Percentiles rank a stretch among this genome's conserved stretches.
phyloP scores from a whole-genome alignment of 352 stramenopile genomes.

The Phytophthora pinifolia region DNA sequence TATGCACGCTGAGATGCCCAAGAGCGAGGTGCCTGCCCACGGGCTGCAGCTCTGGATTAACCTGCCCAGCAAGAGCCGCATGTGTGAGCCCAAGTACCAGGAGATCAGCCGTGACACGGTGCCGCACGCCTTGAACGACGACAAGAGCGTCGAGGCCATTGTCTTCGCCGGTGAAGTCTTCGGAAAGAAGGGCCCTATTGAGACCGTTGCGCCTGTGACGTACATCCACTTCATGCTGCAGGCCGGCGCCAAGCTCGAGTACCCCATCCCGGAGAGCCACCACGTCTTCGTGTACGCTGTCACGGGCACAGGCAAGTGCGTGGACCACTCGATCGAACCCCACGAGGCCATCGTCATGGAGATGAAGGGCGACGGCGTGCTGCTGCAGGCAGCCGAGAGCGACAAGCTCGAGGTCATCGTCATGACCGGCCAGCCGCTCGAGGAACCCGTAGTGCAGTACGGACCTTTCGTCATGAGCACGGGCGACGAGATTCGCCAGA shows the following conservation, averaged over 20 bases:
- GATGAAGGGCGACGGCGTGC: conserved; percentile 48
- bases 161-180: conserved; percentile 57
- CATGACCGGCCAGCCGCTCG: conserved; percentile 49
- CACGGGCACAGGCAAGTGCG: conserved; percentile 31
- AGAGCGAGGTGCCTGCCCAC: conserved; percentile 27
- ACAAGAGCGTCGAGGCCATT: conserved; percentile 49
- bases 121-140: conserved; percentile 39
- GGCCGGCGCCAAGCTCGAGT: conserved; percentile 33
- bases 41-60: conserved; percentile 63
- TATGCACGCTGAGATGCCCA: conserved; percentile 56
- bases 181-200: conserved; percentile 36
- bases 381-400: conserved; percentile 27
- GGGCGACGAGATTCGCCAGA: conserved; percentile 49
- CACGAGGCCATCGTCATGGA: conserved; percentile 60
- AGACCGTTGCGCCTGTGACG: conserved; percentile 46
- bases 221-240: conserved; percentile 57
- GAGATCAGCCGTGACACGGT: conserved; percentile 49
- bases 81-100: conserved; percentile 51
- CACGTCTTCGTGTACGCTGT: conserved; percentile 48
- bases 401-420: conserved; percentile 55
- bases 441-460: conserved; percentile 65
- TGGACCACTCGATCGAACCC: conserved; percentile 24
- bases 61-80: conserved; percentile 35
- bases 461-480: conserved; percentile 81
- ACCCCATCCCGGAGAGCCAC: conserved; percentile 41